Evolutionary conservation across 169 alveolate genomes (phyloP).

Genomic region (Plasmodium coatneyi): DNA sequence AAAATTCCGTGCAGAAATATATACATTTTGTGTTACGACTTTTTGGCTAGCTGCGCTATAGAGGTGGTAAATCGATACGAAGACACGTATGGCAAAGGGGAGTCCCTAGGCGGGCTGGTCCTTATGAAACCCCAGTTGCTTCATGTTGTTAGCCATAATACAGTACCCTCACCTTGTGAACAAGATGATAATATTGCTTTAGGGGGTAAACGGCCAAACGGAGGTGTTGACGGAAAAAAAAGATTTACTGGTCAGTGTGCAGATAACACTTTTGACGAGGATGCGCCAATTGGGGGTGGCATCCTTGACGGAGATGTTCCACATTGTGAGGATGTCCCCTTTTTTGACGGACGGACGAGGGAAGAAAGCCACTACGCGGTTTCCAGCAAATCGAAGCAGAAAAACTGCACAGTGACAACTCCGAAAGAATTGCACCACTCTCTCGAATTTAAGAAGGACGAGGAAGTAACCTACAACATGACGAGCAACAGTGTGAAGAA

Average conservation of each 20-base stretch:
- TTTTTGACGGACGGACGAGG: background rate
- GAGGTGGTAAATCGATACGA: conserved; percentile 66
- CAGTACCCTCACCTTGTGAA: background rate
- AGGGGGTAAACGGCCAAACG: background rate
- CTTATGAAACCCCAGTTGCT: conserved; percentile 55
- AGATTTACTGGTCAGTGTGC: background rate
- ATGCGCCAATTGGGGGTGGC: background rate
- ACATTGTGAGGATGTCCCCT: background rate
- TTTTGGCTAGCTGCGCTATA: conserved; percentile 65
- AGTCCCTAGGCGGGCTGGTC: conserved; percentile 41
- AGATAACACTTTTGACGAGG: conserved; percentile 19
- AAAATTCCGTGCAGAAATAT: conserved; percentile 44
- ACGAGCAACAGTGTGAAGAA: background rate
- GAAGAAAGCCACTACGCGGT: background rate
- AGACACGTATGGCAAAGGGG: conserved; percentile 16
- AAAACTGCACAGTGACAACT: background rate
- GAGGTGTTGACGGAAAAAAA: background rate
- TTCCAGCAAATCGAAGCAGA: background rate
- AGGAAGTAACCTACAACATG: background rate
- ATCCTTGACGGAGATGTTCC: background rate
- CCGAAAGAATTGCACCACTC: background rate
- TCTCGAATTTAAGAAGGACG: background rate
- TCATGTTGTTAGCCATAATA: conserved; percentile 1
- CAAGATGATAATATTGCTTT: conserved; percentile 5
- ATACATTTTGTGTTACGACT: conserved; percentile 56